phyloP scores from a whole-genome alignment of 345 rosid species.

The Brassica nigra region DNA sequence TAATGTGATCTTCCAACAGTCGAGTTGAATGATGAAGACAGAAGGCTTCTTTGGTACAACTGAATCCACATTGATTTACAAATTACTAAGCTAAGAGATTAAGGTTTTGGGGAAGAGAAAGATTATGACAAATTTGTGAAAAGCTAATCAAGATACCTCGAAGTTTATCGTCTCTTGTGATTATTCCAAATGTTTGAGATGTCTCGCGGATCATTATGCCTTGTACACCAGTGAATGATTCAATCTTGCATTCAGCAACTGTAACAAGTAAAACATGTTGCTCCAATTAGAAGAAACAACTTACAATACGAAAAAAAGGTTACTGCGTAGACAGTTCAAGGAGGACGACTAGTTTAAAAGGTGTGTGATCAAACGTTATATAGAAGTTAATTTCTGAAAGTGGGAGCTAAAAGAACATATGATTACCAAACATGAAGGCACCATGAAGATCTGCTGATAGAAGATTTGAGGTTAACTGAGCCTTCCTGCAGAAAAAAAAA shows the following conservation, averaged over 20 bases:
- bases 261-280: conserved; percentile 23
- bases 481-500: conserved; percentile 59
- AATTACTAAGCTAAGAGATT: neutral
- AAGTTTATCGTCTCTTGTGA: conserved; percentile 64
- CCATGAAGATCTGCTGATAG: conserved; percentile 71
- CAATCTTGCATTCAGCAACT: conserved; percentile 76
- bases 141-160: conserved; percentile 45
- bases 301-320: neutral
- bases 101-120: neutral
- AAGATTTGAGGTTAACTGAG: conserved; percentile 52
- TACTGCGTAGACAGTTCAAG: neutral
- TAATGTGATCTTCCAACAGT: conserved; percentile 79
- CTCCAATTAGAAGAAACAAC: neutral
- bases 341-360: neutral
- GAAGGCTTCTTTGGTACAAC: conserved; percentile 83
- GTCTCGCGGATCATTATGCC: conserved; percentile 95
- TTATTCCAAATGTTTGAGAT: conserved; percentile 79
- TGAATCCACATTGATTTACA: conserved; percentile 29
- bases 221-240: conserved; percentile 61
- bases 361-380: neutral
- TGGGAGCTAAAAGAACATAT: conserved; percentile 7
- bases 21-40: conserved; percentile 67
- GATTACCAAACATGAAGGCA: conserved; percentile 62
- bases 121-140: neutral
- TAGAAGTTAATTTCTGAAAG: neutral